Base-by-base conservation (phyloP, 148 eudicot genomes). In the Heliamphora exappendiculata region DNA sequence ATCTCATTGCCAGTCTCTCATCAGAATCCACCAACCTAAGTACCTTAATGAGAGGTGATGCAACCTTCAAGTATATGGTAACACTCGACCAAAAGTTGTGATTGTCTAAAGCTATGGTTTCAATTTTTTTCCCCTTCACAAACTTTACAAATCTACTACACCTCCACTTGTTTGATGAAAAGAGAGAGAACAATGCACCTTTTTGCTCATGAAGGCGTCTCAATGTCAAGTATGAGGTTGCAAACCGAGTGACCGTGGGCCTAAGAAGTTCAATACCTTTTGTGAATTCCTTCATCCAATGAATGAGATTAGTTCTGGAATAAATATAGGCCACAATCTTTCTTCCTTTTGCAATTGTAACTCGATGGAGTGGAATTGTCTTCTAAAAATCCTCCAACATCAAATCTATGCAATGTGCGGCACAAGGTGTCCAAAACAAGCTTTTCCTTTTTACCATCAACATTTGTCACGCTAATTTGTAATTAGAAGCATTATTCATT, bases 391-490 rank as follows among this genome's bases (percentile, higher is more conserved):
- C 68, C 62, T 77, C 55, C 66, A 68, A 68, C n/a, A n/a, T n/a
- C n/a, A n/a, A n/a, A n/a, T n/a, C n/a, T n/a, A n/a, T n/a, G n/a
- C n/a, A n/a, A n/a, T 77, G 63, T 3, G 74, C 26, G 12, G 17
- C 65, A 54, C 74, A 50, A 49, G 79, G 44, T 24, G 65, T 78
- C 63, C 81, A 72, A 72, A 70, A 78, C 6, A 72, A 22, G 5
- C 51, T 24, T 39, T 62, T 78, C 33, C 36, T 42, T n/a, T 24
- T 54, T 4, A 4, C 44, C 65, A 67, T 67, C 8, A 50, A 51
- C 19, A 53, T 51, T 24, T 44, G 2, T 12, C 36, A 54, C 10
- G 73, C 73, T 2, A 28, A 14, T 2, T 51, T 72, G 17, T 72
- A 72, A 34, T 53, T 53, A 1, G 75, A 2, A 34, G 66, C 65